Conservation (phyloP, 2,329 filamentous ascomycete species). For the Fusarium proliferatum region DNA sequence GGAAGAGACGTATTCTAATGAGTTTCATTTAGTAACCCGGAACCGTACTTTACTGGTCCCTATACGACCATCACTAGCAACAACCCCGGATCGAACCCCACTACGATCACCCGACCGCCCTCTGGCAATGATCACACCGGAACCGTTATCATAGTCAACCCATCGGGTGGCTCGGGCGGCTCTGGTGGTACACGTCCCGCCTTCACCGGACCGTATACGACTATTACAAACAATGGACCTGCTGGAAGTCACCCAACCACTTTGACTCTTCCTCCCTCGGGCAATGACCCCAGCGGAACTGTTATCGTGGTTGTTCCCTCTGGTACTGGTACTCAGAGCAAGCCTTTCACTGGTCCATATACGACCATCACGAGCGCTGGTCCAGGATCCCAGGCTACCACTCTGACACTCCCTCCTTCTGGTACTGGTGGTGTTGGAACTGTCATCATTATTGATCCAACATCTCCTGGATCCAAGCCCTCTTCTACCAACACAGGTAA, state of each 20-base stretch:
- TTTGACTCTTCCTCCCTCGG: not conserved
- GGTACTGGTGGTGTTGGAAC: not conserved
- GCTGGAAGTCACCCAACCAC: not conserved
- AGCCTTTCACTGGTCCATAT: not conserved
- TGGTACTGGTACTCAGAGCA: not conserved
- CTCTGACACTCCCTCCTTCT: not conserved
- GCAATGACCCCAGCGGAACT: not conserved
- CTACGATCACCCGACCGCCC: not conserved
- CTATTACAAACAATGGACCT: not conserved
- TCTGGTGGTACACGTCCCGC: not conserved
- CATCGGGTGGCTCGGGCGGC: not conserved
- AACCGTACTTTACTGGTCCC: not conserved
- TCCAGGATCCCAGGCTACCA: not conserved
- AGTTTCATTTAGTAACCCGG: not conserved
- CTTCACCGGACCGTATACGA: constrained; percentile 1
- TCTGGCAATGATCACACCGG: not conserved
- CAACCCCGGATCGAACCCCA: not conserved
- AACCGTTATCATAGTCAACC: not conserved
- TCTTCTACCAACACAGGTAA: not conserved
- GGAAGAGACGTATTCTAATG: too few species aligned
- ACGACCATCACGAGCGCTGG: not conserved
- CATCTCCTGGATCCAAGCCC: not conserved
- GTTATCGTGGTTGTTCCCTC: not conserved
- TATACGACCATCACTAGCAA: not conserved
- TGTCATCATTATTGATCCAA: not conserved